These are phyloP conservation scores for Ettlia oleoabundans DNA, from an alignment of 139 green algal species.

Conservation along the genomic window DNA sequence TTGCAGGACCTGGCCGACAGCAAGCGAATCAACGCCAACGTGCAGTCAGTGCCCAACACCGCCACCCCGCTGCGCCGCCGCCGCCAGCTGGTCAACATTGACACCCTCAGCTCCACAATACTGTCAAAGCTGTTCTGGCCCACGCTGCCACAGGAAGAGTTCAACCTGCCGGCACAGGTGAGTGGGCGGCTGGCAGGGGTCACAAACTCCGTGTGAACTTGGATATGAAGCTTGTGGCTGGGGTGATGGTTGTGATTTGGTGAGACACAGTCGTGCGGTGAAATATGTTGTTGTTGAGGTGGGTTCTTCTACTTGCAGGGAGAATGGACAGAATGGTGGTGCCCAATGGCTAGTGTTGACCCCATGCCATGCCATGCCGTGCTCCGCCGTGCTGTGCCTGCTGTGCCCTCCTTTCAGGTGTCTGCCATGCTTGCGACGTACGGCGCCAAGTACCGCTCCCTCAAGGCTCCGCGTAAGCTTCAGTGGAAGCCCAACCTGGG, in stretches of 20 bases:
- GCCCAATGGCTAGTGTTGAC: too few species aligned
- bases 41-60: conserved; percentile 46
- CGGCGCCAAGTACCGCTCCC: conserved; percentile 64
- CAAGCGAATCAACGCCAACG: conserved; percentile 85
- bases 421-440: conserved; percentile 46
- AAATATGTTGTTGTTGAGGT: too few species aligned
- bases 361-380: too few species aligned
- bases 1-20: conserved; percentile 91
- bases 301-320: too few species aligned
- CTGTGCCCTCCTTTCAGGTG: not conserved
- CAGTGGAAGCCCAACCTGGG: conserved; percentile 81
- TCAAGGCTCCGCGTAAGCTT: conserved; percentile 92
- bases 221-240: not conserved
- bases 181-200: not conserved
- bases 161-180: conserved; percentile 66
- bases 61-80: conserved; percentile 24
- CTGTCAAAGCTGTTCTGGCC: conserved; percentile 94
- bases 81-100: conserved; percentile 27
- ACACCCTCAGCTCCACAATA: conserved; percentile 69
- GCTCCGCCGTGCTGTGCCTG: not conserved
- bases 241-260: too few species aligned
- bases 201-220: not conserved
- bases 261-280: too few species aligned
- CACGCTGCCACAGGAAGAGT: conserved; percentile 40
- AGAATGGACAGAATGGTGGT: too few species aligned